phyloP scores from a whole-genome alignment of 2,329 filamentous ascomycete genomes.

The Cercospora nicotianae region DNA sequence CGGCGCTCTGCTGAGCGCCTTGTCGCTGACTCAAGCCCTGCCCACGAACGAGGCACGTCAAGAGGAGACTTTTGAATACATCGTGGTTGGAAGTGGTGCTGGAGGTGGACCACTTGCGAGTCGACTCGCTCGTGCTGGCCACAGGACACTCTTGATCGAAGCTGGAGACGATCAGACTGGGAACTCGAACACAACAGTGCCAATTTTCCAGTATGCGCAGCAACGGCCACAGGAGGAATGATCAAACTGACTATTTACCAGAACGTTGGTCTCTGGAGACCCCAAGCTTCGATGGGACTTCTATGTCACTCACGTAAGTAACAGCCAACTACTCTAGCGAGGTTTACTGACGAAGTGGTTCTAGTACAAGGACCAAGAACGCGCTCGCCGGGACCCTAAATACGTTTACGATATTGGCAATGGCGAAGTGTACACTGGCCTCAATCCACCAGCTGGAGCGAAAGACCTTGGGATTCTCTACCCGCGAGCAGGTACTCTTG shows the following conservation, averaged over 20 bases:
- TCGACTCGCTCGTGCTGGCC: slow-evolving; percentile 59
- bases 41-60: slow-evolving; percentile 1
- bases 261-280: slow-evolving; percentile 33
- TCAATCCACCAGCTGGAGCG: slow-evolving; percentile 55
- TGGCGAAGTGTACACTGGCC: slow-evolving; percentile 53
- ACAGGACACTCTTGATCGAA: slow-evolving; percentile 61
- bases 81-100: slow-evolving; percentile 62
- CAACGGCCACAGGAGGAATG: too few relatives aligned
- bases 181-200: slow-evolving; percentile 54
- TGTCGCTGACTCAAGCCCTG: not conserved
- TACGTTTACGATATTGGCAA: slow-evolving; percentile 53
- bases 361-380: slow-evolving; percentile 53
- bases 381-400: slow-evolving; percentile 60
- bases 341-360: not conserved
- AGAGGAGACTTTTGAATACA: slow-evolving; percentile 56
- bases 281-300: slow-evolving; percentile 62
- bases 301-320: slow-evolving; percentile 56
- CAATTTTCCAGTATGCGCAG: slow-evolving; percentile 51
- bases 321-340: not conserved
- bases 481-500: slow-evolving; percentile 59
- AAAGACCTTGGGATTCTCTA: slow-evolving; percentile 58
- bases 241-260: not conserved
- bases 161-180: slow-evolving; percentile 58
- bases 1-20: not conserved
- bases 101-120: slow-evolving; percentile 61